A percentile compares a stretch with the other conserved stretches of the same genome.
Evolutionary conservation across 148 eudicot genomes (phyloP).

Genomic region (Chenopodium album): DNA sequence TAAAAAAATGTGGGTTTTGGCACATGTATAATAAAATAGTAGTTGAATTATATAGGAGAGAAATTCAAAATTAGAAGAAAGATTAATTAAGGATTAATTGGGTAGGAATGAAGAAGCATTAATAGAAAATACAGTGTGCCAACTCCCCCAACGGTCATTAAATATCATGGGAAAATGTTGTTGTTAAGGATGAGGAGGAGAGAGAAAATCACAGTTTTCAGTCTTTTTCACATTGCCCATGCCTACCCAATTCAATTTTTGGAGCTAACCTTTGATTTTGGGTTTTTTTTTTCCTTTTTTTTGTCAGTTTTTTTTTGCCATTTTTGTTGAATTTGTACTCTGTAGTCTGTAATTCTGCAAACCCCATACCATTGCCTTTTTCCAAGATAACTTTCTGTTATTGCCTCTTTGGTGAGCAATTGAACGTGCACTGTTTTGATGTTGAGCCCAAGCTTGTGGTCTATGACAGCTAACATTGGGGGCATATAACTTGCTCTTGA

Average conservation of each 20-base stretch:
- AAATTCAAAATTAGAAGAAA: not conserved
- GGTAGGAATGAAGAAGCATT: not conserved
- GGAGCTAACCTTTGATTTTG: not conserved
- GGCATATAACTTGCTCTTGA: no score
- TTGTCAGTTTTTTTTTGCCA: not conserved
- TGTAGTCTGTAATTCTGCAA: not conserved
- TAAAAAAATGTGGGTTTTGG: not conserved
- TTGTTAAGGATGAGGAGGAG: not conserved
- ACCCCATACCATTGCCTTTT: not conserved
- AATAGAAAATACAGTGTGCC: not conserved
- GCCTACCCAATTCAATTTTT: constrained; percentile 1
- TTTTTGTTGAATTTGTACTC: not conserved
- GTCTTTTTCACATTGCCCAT: constrained; percentile 4
- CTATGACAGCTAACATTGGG: no score
- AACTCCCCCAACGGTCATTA: constrained; percentile 19
- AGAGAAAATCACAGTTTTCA: no score
- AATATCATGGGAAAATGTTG: constrained; percentile 6
- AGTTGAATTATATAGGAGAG: constrained; percentile 1
- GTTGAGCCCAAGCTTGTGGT: no score
- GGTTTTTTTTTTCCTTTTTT: not conserved
- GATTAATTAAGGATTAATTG: not conserved
- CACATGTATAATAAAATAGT: not conserved
- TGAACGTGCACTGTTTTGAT: no score
- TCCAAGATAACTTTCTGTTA: no score
- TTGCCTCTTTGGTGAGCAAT: no score